These are phyloP conservation scores for Wickerhamiella pararugosa DNA, from an alignment of 1,139 yeast genomes.

Conservation along the genomic window DNA sequence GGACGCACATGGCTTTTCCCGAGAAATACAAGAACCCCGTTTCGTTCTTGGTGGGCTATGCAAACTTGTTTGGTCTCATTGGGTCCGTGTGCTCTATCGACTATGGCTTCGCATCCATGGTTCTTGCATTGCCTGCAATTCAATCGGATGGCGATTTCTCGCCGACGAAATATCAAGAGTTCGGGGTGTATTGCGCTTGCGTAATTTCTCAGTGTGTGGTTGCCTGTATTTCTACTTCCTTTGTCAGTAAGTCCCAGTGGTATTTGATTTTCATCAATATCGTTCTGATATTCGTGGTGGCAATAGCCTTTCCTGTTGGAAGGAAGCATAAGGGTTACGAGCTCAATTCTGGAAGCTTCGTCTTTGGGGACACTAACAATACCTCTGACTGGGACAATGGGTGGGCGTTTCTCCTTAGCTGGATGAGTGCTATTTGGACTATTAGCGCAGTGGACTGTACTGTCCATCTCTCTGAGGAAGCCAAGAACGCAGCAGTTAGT, in stretches of 20 bases:
- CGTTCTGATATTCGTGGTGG: constrained; percentile 37
- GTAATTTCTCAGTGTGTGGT: constrained; percentile 31
- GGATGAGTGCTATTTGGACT: constrained; percentile 55
- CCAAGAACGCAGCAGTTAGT: constrained; percentile 48
- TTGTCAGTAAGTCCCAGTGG: constrained; percentile 43
- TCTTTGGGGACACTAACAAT: constrained; percentile 42
- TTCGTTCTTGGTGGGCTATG: constrained; percentile 41
- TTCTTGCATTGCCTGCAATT: constrained; percentile 37
- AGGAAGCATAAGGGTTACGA: background rate
- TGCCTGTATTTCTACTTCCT: constrained; percentile 36
- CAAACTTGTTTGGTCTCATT: constrained; percentile 40
- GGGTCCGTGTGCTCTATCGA: constrained; percentile 45
- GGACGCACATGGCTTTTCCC: background rate
- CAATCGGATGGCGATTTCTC: constrained; percentile 30
- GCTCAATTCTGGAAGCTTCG: constrained; percentile 23
- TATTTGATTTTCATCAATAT: constrained; percentile 42
- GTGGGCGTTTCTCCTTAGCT: constrained; percentile 43
- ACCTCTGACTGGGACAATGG: constrained; percentile 41
- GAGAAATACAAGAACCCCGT: constrained; percentile 15
- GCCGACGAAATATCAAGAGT: constrained; percentile 32
- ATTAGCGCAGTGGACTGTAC: constrained; percentile 59
- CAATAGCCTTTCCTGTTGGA: constrained; percentile 47
- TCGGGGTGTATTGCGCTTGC: constrained; percentile 41
- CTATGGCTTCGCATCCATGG: constrained; percentile 42
- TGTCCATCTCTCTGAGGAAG: constrained; percentile 56